phyloP scores from a whole-genome alignment of 2,329 filamentous ascomycete genomes.

The Neofusicoccum ribis region DNA sequence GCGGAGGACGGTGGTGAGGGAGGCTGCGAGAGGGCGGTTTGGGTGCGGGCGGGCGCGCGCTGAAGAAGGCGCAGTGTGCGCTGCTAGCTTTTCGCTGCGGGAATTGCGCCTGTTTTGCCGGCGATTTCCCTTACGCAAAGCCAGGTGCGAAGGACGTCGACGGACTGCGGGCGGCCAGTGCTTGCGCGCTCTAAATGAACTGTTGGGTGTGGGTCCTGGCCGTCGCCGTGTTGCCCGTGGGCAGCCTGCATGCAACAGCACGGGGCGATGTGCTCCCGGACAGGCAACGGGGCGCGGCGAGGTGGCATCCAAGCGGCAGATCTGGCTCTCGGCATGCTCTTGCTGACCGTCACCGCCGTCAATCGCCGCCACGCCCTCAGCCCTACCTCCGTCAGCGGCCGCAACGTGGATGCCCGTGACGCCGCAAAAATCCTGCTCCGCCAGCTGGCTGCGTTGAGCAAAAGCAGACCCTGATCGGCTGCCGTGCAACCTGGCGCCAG shows the following conservation, averaged over 20 bases:
- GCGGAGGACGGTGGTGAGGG: not conserved
- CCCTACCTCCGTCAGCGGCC: conserved; percentile 10
- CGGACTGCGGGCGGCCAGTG: conserved; percentile 5
- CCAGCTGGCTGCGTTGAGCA: not conserved
- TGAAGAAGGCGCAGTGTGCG: conserved; percentile 8
- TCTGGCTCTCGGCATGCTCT: not conserved
- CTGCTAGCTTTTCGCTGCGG: conserved; percentile 17
- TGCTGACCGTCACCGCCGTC: conserved; percentile 12
- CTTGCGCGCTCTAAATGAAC: conserved; percentile 8
- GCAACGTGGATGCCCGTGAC: conserved; percentile 10
- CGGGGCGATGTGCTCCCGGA: not conserved
- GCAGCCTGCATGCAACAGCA: conserved; percentile 6
- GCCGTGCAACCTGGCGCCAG: not conserved
- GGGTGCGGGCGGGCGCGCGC: conserved; percentile 1
- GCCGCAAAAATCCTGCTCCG: not conserved
- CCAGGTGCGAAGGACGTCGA: not conserved
- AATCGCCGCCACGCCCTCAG: conserved; percentile 2
- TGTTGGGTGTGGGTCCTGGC: not conserved
- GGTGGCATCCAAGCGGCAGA: conserved; percentile 2
- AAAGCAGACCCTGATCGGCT: conserved; percentile 13
- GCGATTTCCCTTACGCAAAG: not conserved
- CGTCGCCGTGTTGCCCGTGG: not conserved
- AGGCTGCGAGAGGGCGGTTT: not conserved
- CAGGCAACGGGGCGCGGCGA: not conserved
- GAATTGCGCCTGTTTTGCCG: conserved; percentile 19